phyloP scores from a whole-genome alignment of 2,329 filamentous ascomycete species.

The Exophiala xenobiotica region DNA sequence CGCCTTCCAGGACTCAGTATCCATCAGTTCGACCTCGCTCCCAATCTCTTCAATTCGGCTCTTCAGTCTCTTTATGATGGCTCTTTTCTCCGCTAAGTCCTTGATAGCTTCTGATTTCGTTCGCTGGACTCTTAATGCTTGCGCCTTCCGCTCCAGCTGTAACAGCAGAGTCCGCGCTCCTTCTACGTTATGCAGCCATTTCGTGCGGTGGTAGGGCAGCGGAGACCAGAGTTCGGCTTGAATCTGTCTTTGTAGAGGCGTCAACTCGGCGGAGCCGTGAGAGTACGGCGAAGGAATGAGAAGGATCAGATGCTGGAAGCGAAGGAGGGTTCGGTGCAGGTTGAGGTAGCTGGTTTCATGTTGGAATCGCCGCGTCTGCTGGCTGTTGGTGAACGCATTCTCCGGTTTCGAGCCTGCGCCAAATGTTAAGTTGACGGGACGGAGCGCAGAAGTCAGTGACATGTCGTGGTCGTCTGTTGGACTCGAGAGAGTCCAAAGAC shows the following conservation, averaged over 20 bases:
- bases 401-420: slow-evolving; percentile 19
- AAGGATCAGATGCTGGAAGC: slow-evolving; percentile 46
- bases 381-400: neutral
- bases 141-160: slow-evolving; percentile 42
- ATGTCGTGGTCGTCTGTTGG: slow-evolving; percentile 4
- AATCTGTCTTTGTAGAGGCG: slow-evolving; percentile 23
- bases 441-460: slow-evolving; percentile 20
- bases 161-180: slow-evolving; percentile 45
- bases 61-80: slow-evolving; percentile 27
- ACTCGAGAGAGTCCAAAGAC: too few relatives aligned
- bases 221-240: slow-evolving; percentile 35
- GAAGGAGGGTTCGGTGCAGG: slow-evolving; percentile 43
- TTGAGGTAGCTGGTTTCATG: slow-evolving; percentile 37
- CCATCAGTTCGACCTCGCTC: slow-evolving; percentile 24
- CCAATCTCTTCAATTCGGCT: slow-evolving; percentile 28
- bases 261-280: slow-evolving; percentile 36
- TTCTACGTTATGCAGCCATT: slow-evolving; percentile 44
- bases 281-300: slow-evolving; percentile 22
- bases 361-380: slow-evolving; percentile 19
- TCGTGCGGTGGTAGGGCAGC: slow-evolving; percentile 44
- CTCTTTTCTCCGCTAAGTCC: slow-evolving; percentile 41
- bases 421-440: slow-evolving; percentile 18
- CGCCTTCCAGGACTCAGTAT: slow-evolving; percentile 7
- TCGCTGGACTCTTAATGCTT: slow-evolving; percentile 41
- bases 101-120: slow-evolving; percentile 41